Conservation (phyloP, 768 basidiomycete species). For the Boletus vermiculosoides region DNA sequence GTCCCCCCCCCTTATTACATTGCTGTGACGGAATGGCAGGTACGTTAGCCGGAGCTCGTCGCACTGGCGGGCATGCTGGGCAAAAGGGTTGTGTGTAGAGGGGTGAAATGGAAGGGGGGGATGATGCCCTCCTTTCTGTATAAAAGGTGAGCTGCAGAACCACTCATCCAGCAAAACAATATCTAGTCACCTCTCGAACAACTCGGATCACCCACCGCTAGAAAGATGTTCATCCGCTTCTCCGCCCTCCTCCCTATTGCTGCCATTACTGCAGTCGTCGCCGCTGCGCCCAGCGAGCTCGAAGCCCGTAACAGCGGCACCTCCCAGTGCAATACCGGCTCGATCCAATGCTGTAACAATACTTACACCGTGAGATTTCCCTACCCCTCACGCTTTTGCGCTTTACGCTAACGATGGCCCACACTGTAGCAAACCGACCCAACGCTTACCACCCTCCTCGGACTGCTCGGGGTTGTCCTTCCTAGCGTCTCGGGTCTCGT, state of each 20-base stretch:
- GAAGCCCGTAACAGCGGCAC: neutral
- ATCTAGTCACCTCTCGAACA: neutral
- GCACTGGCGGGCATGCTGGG: neutral
- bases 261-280: conserved; percentile 3
- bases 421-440: neutral
- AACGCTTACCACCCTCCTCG: neutral
- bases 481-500: neutral
- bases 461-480: neutral
- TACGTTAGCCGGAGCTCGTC: neutral
- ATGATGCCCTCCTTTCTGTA: neutral
- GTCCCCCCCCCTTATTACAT: no score
- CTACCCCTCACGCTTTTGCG: no score
- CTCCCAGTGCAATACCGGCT: conserved; percentile 9
- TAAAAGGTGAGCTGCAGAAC: neutral
- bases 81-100: no score
- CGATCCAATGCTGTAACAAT: conserved; percentile 3
- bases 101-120: neutral
- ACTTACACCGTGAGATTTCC: neutral
- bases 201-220: neutral
- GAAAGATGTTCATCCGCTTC: conserved; percentile 8
- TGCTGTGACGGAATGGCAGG: neutral
- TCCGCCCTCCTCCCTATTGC: conserved; percentile 8
- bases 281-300: neutral
- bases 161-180: neutral
- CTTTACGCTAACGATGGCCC: neutral